phyloP scores from a whole-genome alignment of 2,329 filamentous ascomycete species.

The Bipolaris sorokiniana region DNA sequence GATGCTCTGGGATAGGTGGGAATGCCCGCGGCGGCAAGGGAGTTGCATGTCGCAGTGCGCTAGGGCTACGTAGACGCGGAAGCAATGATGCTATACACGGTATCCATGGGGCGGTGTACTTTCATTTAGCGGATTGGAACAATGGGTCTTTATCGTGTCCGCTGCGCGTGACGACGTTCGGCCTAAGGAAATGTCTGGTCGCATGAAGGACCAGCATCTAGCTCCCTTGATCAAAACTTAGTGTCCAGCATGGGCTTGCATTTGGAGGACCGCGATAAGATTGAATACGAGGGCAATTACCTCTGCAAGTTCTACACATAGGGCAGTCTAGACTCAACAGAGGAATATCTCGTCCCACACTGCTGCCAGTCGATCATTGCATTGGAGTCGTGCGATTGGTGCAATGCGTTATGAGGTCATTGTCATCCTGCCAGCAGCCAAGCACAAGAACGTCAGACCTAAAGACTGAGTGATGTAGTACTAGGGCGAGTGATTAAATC shows the following conservation, averaged over 20 bases:
- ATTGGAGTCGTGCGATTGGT: not conserved
- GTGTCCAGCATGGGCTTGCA: not conserved
- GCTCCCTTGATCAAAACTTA: not conserved
- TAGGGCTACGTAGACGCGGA: not conserved
- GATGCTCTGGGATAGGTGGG: conserved; percentile 6
- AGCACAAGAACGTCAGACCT: not conserved
- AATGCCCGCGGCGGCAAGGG: conserved; percentile 3
- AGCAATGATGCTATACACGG: not conserved
- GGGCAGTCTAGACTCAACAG: not conserved
- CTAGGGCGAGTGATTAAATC: no score
- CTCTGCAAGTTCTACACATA: not conserved
- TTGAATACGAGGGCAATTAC: not conserved
- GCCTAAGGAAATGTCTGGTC: not conserved
- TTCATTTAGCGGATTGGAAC: not conserved
- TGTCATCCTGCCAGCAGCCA: not conserved
- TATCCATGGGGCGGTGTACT: not conserved
- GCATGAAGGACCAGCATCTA: not conserved
- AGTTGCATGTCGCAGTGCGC: conserved; percentile 9
- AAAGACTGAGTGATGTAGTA: no score
- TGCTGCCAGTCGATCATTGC: not conserved
- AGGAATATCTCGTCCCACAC: not conserved
- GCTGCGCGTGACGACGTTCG: not conserved
- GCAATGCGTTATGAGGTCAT: not conserved
- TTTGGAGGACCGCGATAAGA: no score
- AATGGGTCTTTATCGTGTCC: not conserved